Evolutionary conservation across 1,139 yeast species (phyloP).

Genomic region (Sugiyamaella xylanicola): DNA sequence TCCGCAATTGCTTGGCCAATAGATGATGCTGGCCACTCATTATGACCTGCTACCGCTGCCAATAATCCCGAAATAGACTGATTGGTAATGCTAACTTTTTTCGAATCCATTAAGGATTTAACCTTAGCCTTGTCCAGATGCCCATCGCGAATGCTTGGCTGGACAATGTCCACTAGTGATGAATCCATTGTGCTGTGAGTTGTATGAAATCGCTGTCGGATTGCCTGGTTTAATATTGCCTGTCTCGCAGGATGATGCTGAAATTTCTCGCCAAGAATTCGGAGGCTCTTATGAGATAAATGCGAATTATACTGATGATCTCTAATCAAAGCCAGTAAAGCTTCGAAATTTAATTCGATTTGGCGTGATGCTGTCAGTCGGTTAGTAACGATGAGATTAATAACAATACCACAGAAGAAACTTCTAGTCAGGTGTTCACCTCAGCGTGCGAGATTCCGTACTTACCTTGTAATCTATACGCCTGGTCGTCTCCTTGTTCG

Average conservation of each 20-base stretch:
- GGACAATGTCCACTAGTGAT: slow-evolving; percentile 15
- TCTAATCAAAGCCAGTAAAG: slow-evolving; percentile 2
- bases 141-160: slow-evolving; percentile 15
- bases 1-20: slow-evolving; percentile 17
- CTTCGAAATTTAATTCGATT: slow-evolving; percentile 11
- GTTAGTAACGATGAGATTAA: no score
- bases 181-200: slow-evolving; percentile 15
- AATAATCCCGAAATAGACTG: slow-evolving; percentile 14
- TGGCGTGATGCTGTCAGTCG: slow-evolving; percentile 6
- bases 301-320: slow-evolving; percentile 7
- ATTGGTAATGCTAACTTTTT: slow-evolving; percentile 4
- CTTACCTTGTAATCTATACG: slow-evolving; percentile 7
- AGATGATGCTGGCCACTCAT: slow-evolving; percentile 13
- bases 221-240: not conserved
- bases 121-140: slow-evolving; percentile 7
- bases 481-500: not conserved
- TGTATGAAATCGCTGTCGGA: slow-evolving; percentile 7
- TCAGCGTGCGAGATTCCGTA: no score
- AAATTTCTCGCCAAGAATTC: slow-evolving; percentile 4
- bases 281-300: slow-evolving; percentile 4
- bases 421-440: no score
- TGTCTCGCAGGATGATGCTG: slow-evolving; percentile 2
- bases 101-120: slow-evolving; percentile 7
- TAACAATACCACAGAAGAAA: no score
- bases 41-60: slow-evolving; percentile 18